A percentile compares a stretch with the other conserved stretches of the same genome.
Evolutionary conservation across 139 green algal genomes (phyloP).

Genomic region (Chlamydomonas sphaeroides): DNA sequence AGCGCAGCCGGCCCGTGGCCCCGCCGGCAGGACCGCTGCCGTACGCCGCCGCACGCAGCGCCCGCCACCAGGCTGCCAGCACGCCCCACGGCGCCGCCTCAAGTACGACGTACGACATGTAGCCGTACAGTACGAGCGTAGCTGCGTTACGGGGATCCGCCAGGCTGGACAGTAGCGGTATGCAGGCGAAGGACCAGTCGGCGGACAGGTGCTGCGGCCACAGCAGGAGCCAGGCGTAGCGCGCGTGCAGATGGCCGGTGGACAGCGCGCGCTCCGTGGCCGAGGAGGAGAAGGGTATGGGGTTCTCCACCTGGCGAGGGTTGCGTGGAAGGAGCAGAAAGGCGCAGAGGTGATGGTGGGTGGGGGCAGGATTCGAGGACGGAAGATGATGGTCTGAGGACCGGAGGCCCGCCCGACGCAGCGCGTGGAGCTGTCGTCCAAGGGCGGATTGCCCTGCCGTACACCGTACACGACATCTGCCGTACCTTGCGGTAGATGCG

Average conservation of each 20-base stretch:
- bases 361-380: no score
- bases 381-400: no score
- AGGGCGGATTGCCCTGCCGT: no score
- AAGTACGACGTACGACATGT: conserved; percentile 29
- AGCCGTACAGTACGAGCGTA: conserved; percentile 57
- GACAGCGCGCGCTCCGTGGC: conserved; percentile 50
- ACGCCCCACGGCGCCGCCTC: conserved; percentile 42
- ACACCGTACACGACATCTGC: no score
- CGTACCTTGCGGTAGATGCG: conserved; percentile 80
- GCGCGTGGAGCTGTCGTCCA: no score
- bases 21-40: no score
- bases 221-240: conserved; percentile 75
- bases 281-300: conserved; percentile 72
- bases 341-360: not conserved
- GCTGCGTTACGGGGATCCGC: conserved; percentile 65
- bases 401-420: no score
- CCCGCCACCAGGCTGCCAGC: conserved; percentile 19
- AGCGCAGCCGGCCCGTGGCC: no score
- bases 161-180: conserved; percentile 62
- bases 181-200: conserved; percentile 85
- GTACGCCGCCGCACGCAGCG: not conserved
- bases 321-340: not conserved
- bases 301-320: conserved; percentile 80
- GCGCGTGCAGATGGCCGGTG: conserved; percentile 72
- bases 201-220: conserved; percentile 71